Evolutionary conservation across 768 basidiomycete species (phyloP).

Genomic region (Trametes cubensis): DNA sequence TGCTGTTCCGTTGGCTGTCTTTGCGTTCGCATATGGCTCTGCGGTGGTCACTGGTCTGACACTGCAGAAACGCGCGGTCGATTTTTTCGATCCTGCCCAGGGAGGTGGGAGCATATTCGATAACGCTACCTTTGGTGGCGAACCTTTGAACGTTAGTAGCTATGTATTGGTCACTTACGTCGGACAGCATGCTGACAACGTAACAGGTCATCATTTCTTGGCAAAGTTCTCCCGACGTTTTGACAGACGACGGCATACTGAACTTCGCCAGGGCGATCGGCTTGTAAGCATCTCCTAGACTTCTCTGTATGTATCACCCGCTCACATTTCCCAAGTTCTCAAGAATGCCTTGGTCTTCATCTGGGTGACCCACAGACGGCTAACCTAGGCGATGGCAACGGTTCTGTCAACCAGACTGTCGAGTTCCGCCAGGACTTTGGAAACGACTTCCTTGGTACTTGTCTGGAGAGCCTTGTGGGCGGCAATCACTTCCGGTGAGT

Average conservation of each 20-base stretch:
- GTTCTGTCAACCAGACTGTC: slow-evolving; percentile 45
- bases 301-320: neutral
- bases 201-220: slow-evolving; percentile 64
- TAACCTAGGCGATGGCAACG: slow-evolving; percentile 52
- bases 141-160: slow-evolving; percentile 47
- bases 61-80: slow-evolving; percentile 21
- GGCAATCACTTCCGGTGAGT: slow-evolving; percentile 51
- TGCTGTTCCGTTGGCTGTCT: neutral
- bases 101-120: slow-evolving; percentile 48
- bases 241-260: slow-evolving; percentile 57
- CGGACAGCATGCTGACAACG: neutral
- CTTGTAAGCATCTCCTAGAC: slow-evolving; percentile 46
- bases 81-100: slow-evolving; percentile 39
- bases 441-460: slow-evolving; percentile 41
- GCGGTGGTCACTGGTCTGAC: slow-evolving; percentile 8
- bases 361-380: slow-evolving; percentile 42
- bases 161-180: neutral
- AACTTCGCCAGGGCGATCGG: slow-evolving; percentile 65
- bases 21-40: slow-evolving; percentile 10
- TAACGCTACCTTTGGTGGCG: slow-evolving; percentile 43
- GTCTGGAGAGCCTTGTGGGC: slow-evolving; percentile 42
- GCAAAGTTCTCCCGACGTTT: slow-evolving; percentile 55
- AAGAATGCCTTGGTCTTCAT: slow-evolving; percentile 37
- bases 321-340: slow-evolving; percentile 31
- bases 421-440: slow-evolving; percentile 51